Evolutionary conservation across 352 stramenopile species (phyloP).

Genomic region (Pythium scleroteichum): DNA sequence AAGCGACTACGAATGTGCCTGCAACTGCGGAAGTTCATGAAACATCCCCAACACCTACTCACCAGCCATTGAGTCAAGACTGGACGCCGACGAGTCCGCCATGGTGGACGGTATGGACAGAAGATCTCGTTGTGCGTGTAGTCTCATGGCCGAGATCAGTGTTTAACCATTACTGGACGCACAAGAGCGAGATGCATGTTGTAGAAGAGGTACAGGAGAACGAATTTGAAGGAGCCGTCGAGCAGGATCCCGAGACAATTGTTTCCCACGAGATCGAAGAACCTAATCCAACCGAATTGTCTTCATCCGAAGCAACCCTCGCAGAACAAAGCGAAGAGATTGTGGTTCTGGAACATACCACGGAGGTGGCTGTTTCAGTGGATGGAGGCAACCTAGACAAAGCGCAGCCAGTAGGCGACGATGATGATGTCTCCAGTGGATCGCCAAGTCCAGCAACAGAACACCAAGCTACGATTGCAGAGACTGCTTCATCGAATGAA

Average conservation of each 20-base stretch:
- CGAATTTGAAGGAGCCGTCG: too few relatives aligned
- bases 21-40: neutral
- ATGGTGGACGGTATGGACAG: slow-evolving; percentile 22
- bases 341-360: too few relatives aligned
- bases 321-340: neutral
- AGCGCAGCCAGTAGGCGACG: too few relatives aligned
- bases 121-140: slow-evolving; percentile 13
- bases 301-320: neutral
- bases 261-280: neutral
- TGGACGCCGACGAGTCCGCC: neutral
- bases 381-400: too few relatives aligned
- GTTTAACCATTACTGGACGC: neutral
- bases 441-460: neutral
- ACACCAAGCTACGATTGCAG: too few relatives aligned
- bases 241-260: too few relatives aligned
- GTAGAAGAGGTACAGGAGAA: too few relatives aligned
- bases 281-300: neutral
- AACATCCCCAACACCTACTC: too few relatives aligned
- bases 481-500: slow-evolving; percentile 15
- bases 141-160: slow-evolving; percentile 7
- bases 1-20: neutral
- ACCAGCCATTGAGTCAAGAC: neutral
- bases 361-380: too few relatives aligned
- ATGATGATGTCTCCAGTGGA: neutral
- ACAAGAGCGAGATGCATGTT: neutral